Base-by-base conservation (phyloP, 108 stramenopile species). In the Skeletonema tropicum region DNA sequence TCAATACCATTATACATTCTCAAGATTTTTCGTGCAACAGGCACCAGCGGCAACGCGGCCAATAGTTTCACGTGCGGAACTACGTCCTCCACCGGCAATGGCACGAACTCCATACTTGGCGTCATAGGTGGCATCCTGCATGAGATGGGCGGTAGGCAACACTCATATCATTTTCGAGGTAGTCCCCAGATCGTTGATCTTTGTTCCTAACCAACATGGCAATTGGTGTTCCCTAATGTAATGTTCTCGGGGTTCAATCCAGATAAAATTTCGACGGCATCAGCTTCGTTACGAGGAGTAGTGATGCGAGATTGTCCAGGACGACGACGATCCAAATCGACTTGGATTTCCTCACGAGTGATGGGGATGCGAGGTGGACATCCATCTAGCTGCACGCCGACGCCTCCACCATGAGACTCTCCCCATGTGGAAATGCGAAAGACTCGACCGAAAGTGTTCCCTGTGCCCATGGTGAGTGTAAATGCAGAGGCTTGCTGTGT, bases 41-140 rank as follows among this genome's bases (percentile, higher is more conserved):
- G 99, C 99, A 49, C 97, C 99, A 30, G 97, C 99, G 0, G 99
- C 99, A 1, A 99, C 99, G 29, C 99, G 96, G 60, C 98, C 99
- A 78, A 99, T 99, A 13, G 98, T 99, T 80, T 98, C 99, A 21
- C 99, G 90, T 0, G 99, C 99, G 32, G 90, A 91, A 57, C 87
- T 88, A 5, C 99, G 89, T 55, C 99, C 99, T 45, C 98, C 98
- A 46, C 99, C 99, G 13, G 96, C 95, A 64, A 98, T 93, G 57
- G 98, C 97, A 36, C 98, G 90, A 35, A 99, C 96, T 48, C 99
- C 99, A 74, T 98, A 98, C 80, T 98, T 98, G 75, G 96, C 96
- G 86, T 98, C 97, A 77, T 98, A 99, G 31, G 98, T 95, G 23
- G 97, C 97, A 86, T 98, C 98, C 98, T 21, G 99, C 98, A 84